phyloP scores from a whole-genome alignment of 2,329 filamentous ascomycete species.

The Pseudogymnoascus sp. region DNA sequence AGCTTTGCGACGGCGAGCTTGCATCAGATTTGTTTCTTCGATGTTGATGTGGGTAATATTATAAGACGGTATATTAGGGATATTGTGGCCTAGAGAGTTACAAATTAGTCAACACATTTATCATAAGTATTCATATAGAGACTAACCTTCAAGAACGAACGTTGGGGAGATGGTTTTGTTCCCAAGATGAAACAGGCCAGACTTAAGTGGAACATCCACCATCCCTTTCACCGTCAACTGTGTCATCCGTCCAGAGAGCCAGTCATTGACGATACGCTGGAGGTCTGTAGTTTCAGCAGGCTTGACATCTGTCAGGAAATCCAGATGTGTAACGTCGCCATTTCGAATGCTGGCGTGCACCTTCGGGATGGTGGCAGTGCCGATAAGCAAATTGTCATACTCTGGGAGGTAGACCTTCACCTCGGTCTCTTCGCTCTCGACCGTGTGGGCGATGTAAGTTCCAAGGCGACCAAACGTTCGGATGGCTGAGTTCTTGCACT shows the following conservation, averaged over 20 bases:
- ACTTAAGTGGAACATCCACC: constrained; percentile 65
- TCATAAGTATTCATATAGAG: constrained; percentile 39
- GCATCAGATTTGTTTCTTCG: constrained; percentile 55
- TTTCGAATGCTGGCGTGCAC: constrained; percentile 71
- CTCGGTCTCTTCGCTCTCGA: constrained; percentile 65
- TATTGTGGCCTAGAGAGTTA: constrained; percentile 46
- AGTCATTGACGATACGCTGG: constrained; percentile 76
- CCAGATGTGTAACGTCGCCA: constrained; percentile 66
- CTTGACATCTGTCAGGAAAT: constrained; percentile 68
- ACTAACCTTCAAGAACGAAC: constrained; percentile 76
- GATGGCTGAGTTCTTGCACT: constrained; percentile 63
- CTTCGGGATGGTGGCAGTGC: constrained; percentile 67
- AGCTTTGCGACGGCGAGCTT: constrained; percentile 28
- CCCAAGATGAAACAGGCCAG: constrained; percentile 72
- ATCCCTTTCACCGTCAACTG: constrained; percentile 65
- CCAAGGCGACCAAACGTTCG: constrained; percentile 68
- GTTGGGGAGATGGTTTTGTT: constrained; percentile 68
- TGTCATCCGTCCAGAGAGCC: constrained; percentile 70
- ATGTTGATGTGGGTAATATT: constrained; percentile 76
- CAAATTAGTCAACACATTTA: background rate
- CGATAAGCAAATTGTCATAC: constrained; percentile 69
- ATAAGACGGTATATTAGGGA: constrained; percentile 73
- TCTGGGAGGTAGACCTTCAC: constrained; percentile 76
- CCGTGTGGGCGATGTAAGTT: constrained; percentile 70
- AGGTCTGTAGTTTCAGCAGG: constrained; percentile 73